Percentiles rank a stretch among this genome's conserved stretches.
Evolutionary conservation across 1,284 basidiomycete species (phyloP).

Genomic region (Ganoderma meredithae): DNA sequence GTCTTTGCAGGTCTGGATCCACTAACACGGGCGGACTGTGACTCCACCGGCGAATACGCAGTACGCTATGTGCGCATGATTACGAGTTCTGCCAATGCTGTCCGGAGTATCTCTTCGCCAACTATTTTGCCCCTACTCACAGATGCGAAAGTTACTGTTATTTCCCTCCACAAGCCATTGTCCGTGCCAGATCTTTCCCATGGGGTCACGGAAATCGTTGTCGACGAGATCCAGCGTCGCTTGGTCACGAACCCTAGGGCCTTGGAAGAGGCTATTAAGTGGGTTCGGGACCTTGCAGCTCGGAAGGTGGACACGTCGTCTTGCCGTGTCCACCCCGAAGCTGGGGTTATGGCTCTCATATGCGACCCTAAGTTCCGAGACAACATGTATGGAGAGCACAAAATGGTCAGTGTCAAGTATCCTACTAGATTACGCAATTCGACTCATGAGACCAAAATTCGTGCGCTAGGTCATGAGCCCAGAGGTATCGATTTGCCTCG

Average conservation of each 20-base stretch:
- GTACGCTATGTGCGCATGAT: neutral
- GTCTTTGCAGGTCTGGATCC: neutral
- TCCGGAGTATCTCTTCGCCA: neutral
- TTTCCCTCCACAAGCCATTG: neutral
- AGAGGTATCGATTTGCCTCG: neutral
- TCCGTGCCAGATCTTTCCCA: neutral
- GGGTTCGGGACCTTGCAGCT: neutral
- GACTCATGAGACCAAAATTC: neutral
- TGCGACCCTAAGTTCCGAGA: neutral
- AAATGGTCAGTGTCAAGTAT: neutral
- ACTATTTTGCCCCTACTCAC: neutral
- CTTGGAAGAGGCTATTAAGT: neutral
- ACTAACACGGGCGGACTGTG: neutral
- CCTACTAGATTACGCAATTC: neutral
- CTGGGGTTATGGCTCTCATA: neutral
- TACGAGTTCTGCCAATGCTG: neutral
- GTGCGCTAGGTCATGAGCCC: neutral
- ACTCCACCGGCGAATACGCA: neutral
- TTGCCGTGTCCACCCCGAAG: neutral
- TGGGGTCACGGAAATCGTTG: neutral
- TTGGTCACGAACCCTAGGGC: neutral
- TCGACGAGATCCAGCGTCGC: constrained; percentile 1
- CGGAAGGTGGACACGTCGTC: neutral
- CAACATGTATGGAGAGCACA: neutral
- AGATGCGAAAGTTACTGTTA: neutral